phyloP scores from a whole-genome alignment of 768 basidiomycete genomes.

The Leccinum subgranulosum region DNA sequence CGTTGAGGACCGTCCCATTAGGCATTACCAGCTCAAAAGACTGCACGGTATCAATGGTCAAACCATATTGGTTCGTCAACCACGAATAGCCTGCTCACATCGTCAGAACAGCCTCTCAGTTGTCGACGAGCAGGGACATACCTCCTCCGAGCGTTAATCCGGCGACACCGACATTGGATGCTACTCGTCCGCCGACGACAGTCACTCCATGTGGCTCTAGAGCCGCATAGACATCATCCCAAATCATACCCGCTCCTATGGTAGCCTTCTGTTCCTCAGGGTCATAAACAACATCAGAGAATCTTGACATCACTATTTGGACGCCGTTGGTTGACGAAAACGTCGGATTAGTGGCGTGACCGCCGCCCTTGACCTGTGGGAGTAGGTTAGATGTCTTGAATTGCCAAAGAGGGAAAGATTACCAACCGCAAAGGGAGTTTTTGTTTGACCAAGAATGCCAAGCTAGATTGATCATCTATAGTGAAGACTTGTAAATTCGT shows the following conservation, averaged over 20 bases:
- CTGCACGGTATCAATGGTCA: conserved; percentile 53
- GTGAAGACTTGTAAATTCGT: no score
- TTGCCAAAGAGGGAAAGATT: no score
- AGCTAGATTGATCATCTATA: neutral
- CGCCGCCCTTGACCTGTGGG: neutral
- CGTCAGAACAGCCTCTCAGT: neutral
- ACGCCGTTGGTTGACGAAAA: neutral
- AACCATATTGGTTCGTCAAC: conserved; percentile 57
- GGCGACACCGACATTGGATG: neutral
- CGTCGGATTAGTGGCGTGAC: neutral
- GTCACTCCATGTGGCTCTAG: neutral
- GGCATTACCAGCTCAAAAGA: conserved; percentile 52
- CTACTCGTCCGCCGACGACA: neutral
- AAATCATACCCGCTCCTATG: neutral
- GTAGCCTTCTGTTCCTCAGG: neutral
- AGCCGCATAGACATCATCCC: neutral
- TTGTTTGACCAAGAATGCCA: neutral
- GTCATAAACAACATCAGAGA: neutral
- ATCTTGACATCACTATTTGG: neutral
- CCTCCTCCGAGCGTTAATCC: neutral
- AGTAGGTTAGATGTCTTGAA: neutral
- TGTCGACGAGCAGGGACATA: neutral
- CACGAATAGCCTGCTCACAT: conserved; percentile 29
- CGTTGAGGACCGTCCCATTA: conserved; percentile 38
- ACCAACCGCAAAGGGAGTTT: neutral